Conservation (phyloP, 2,329 filamentous ascomycete genomes). For the Rhytidhysteron rufulum region DNA sequence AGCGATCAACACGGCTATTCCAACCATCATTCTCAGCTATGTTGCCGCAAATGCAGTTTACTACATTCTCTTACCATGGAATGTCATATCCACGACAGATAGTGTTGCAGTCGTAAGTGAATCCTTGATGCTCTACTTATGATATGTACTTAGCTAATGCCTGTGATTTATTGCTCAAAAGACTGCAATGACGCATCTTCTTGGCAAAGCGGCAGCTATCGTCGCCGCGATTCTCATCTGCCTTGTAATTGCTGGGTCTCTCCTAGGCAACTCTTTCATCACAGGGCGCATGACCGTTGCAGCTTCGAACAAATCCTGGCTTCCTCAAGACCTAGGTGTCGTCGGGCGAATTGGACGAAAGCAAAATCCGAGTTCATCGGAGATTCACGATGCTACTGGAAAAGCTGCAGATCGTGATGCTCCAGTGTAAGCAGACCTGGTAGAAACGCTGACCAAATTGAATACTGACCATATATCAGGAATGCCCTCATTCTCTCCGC, state of each 20-base stretch:
- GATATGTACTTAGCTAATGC: too few relatives aligned
- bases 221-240: slow-evolving; percentile 56
- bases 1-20: slow-evolving; percentile 60
- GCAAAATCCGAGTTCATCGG: slow-evolving; percentile 5
- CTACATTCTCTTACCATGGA: slow-evolving; percentile 61
- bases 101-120: slow-evolving; percentile 58
- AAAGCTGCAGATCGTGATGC: slow-evolving; percentile 24
- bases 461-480: slow-evolving; percentile 9
- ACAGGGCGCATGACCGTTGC: slow-evolving; percentile 62
- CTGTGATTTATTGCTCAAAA: too few relatives aligned
- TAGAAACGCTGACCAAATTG: too few relatives aligned
- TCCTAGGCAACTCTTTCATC: slow-evolving; percentile 62
- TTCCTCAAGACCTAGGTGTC: slow-evolving; percentile 23
- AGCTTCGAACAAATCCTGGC: slow-evolving; percentile 40
- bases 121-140: background rate
- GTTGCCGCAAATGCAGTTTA: slow-evolving; percentile 59
- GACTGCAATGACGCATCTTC: slow-evolving; percentile 43
- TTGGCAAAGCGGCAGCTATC: slow-evolving; percentile 50
- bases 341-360: slow-evolving; percentile 25
- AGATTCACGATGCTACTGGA: slow-evolving; percentile 18
- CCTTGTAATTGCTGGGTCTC: slow-evolving; percentile 58
- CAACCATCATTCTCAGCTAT: slow-evolving; percentile 59
- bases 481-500: slow-evolving; percentile 33
- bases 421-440: slow-evolving; percentile 25
- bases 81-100: slow-evolving; percentile 56